phyloP scores from a whole-genome alignment of 2,329 filamentous ascomycete species.

The Hymenoscyphus repandus region DNA sequence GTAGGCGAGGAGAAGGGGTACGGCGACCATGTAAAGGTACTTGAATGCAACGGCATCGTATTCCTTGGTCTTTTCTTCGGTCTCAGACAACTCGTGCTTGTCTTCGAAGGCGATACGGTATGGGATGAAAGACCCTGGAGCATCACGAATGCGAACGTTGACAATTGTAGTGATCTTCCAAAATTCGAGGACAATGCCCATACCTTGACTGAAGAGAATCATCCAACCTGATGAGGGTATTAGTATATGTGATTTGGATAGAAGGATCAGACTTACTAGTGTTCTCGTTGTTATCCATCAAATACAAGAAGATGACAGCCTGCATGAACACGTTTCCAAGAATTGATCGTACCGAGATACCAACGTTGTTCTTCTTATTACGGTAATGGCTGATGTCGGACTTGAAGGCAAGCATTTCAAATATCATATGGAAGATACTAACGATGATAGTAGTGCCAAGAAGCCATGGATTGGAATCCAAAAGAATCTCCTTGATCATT shows the following conservation, averaged over 20 bases:
- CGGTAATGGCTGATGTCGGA: conserved; percentile 97
- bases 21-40: conserved; percentile 89
- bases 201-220: conserved; percentile 85
- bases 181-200: conserved; percentile 60
- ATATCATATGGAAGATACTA: conserved; percentile 85
- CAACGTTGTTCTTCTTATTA: conserved; percentile 99
- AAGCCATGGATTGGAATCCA: conserved; percentile 91
- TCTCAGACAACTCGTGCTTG: conserved; percentile 92
- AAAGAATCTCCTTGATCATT: conserved; percentile 90
- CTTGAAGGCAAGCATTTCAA: conserved; percentile 94
- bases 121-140: conserved; percentile 66
- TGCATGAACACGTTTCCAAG: conserved; percentile 99
- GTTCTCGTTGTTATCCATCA: conserved; percentile 94
- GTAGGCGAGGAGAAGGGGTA: conserved; percentile 84
- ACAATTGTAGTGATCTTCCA: conserved; percentile 98
- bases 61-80: conserved; percentile 96
- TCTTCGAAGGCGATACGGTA: conserved; percentile 86
- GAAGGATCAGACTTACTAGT: conserved; percentile 47
- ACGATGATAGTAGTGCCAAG: conserved; percentile 80
- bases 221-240: conserved; percentile 61
- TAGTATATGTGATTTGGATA: neutral
- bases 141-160: conserved; percentile 73
- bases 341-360: conserved; percentile 93
- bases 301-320: conserved; percentile 87
- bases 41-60: conserved; percentile 98